Percentiles rank a stretch among this genome's conserved stretches.
These are phyloP conservation scores for Acorus gramineus DNA, from an alignment of 106 monocot genomes.

Conservation along the genomic window DNA sequence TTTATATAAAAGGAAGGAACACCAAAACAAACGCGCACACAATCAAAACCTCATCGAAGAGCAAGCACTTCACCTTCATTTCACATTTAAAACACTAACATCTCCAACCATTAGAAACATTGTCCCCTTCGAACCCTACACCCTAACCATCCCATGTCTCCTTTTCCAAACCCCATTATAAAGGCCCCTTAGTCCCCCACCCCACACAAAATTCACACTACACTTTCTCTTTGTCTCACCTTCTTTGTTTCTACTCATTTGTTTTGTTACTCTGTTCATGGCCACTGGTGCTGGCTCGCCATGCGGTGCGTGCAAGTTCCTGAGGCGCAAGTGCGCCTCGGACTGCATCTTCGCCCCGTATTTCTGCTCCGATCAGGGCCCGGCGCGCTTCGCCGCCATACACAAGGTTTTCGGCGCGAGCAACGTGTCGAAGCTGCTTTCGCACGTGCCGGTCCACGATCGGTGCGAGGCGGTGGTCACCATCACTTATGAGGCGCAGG, in stretches of 20 bases:
- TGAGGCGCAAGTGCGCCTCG: constrained; percentile 42
- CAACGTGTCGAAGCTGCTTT: constrained; percentile 61
- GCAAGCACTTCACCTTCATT: no score
- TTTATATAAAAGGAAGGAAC: no score
- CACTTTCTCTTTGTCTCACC: background rate
- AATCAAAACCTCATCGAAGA: no score
- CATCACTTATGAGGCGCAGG: constrained; percentile 60
- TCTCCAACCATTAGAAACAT: constrained; percentile 25
- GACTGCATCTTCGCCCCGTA: constrained; percentile 70
- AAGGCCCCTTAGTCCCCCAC: background rate
- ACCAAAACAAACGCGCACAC: no score
- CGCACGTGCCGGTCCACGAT: constrained; percentile 31
- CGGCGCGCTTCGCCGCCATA: constrained; percentile 48
- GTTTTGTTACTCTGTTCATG: constrained; percentile 1
- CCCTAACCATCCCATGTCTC: constrained; percentile 26
- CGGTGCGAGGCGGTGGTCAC: constrained; percentile 54
- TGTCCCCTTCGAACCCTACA: constrained; percentile 59
- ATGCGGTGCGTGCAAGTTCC: constrained; percentile 71
- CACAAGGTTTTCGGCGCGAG: constrained; percentile 73
- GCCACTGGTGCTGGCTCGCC: constrained; percentile 40
- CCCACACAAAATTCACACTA: background rate
- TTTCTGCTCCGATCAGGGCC: constrained; percentile 49
- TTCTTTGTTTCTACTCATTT: background rate
- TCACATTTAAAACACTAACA: background rate
- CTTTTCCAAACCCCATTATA: background rate